A percentile compares a stretch with the other conserved stretches of the same genome.
Conservation (phyloP, 441 rosid genomes). For the Macaranga tanarius region DNA sequence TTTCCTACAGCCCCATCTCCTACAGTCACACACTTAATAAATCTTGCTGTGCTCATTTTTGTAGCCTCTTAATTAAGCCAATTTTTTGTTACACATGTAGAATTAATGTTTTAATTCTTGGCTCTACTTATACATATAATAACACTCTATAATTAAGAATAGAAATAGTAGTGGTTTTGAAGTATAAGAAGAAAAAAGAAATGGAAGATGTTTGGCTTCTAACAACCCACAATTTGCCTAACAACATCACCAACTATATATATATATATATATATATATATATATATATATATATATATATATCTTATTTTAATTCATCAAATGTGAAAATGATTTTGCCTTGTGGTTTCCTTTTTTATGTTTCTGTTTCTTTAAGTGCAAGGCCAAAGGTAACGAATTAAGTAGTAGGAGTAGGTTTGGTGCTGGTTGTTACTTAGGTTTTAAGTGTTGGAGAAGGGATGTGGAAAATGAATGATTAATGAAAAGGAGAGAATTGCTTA, state of each 20-base stretch:
- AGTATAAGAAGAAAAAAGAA: slow-evolving; percentile 22
- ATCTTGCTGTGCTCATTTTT: slow-evolving; percentile 63
- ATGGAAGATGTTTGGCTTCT: slow-evolving; percentile 18
- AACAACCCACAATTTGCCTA: slow-evolving; percentile 26
- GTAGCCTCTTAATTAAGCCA: slow-evolving; percentile 12
- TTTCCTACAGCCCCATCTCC: slow-evolving; percentile 62
- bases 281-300: background rate
- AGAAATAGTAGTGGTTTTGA: slow-evolving; percentile 19
- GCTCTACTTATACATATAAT: slow-evolving; percentile 17
- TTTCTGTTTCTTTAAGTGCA: slow-evolving; percentile 58
- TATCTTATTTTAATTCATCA: background rate
- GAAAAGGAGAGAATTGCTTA: slow-evolving; percentile 29
- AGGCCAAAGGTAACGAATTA: slow-evolving; percentile 37
- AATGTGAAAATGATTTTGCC: slow-evolving; percentile 34
- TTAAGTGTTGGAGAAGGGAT: slow-evolving; percentile 57
- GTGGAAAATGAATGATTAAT: slow-evolving; percentile 20
- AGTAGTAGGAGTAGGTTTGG: slow-evolving; percentile 46
- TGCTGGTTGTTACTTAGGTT: slow-evolving; percentile 53
- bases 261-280: too few species aligned
- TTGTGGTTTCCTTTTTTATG: too few species aligned
- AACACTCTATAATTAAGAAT: background rate
- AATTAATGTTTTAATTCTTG: background rate
- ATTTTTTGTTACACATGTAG: slow-evolving; percentile 2
- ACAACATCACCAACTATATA: slow-evolving; percentile 24
- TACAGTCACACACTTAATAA: slow-evolving; percentile 80